These are phyloP conservation scores for Herpetomonas samuelpessoai DNA, from an alignment of 208 protist species.

Conservation along the genomic window DNA sequence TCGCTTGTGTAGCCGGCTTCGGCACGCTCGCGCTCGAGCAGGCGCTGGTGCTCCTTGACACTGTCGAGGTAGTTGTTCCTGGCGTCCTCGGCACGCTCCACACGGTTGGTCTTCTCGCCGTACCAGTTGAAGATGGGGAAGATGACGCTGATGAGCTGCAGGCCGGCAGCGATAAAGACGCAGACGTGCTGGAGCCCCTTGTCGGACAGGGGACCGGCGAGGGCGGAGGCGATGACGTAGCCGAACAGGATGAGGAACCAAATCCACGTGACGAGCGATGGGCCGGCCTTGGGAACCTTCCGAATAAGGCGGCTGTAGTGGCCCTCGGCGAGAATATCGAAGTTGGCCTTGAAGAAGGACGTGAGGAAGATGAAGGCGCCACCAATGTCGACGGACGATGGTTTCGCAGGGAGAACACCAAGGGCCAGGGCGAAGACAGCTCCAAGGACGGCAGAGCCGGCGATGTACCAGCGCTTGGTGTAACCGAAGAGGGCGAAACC, in stretches of 20 bases:
- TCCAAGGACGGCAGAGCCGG: slow-evolving; percentile 19
- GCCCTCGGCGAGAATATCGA: too few relatives aligned
- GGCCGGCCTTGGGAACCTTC: slow-evolving; percentile 15
- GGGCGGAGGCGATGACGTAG: slow-evolving; percentile 11
- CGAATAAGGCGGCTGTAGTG: slow-evolving; percentile 39
- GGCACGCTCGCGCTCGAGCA: too few relatives aligned
- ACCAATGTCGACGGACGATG: slow-evolving; percentile 11
- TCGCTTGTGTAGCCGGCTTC: neutral
- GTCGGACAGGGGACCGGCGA: slow-evolving; percentile 33
- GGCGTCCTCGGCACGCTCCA: slow-evolving; percentile 20
- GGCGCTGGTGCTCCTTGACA: too few relatives aligned
- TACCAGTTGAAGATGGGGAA: too few relatives aligned
- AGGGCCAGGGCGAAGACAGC: slow-evolving; percentile 11
- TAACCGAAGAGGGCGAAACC: slow-evolving; percentile 30
- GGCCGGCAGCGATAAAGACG: too few relatives aligned
- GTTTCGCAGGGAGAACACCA: slow-evolving; percentile 18
- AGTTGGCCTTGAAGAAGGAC: too few relatives aligned
- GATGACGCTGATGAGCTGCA: too few relatives aligned
- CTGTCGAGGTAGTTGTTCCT: slow-evolving; percentile 1
- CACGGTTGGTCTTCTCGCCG: too few relatives aligned
- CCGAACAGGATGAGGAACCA: slow-evolving; percentile 39
- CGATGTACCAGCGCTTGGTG: slow-evolving; percentile 31
- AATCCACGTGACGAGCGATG: slow-evolving; percentile 29
- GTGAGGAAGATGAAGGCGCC: too few relatives aligned
- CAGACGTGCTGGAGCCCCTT: slow-evolving; percentile 2